Base-by-base conservation (phyloP, 2,329 filamentous ascomycete genomes). In the Colletotrichum tamarilloi region DNA sequence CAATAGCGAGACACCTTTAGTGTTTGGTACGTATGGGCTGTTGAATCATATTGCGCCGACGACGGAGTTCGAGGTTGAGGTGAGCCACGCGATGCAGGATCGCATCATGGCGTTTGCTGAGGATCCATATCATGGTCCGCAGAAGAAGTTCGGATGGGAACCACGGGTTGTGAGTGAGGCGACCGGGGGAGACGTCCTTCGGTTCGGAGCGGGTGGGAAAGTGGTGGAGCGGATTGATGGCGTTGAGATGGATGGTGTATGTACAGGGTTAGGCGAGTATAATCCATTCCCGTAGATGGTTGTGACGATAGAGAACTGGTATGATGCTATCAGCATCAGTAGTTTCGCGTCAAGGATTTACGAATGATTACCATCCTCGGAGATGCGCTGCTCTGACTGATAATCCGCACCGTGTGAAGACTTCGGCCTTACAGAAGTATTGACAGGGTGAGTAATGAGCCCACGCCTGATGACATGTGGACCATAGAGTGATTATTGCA, bases 11-110 rank as follows among this genome's bases (percentile, higher is more conserved):
- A 76, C 83, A 26, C 80, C 82, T 14, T 72, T 85, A 75, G 73
- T 82, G 30, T 83, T 85, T 75, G 84, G 82, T 2, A 84, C 84
- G 1, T 82, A 84, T 67, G 62, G 67, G 3, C 70, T 77, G 19
- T 64, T 77, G 57, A 76, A 77, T 32, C 68, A 75, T 59, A 73
- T 78, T 1, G 77, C 76, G 9, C 70, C 72, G n/a, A 74, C 77
- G n/a, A 78, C 78, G 28, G 63, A 74, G 30, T 76, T 77, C 60
- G 76, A 80, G 56, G 71, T 74, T 4, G 76, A 76, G 30, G 74
- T 76, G 4, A 78, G 77, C 74, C 59, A 67, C 38, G 58, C 74
- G n/a, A 78, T 80, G 76, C 78, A 80, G 60, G 79, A 80, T 67
- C 67, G 77, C 42, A 67, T 77, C 26, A 74, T 79, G 55, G 76